Percentiles rank a stretch among this genome's conserved stretches.
Evolutionary conservation across 78 protist species (phyloP).

Genomic region (Bigelowiella natans): DNA sequence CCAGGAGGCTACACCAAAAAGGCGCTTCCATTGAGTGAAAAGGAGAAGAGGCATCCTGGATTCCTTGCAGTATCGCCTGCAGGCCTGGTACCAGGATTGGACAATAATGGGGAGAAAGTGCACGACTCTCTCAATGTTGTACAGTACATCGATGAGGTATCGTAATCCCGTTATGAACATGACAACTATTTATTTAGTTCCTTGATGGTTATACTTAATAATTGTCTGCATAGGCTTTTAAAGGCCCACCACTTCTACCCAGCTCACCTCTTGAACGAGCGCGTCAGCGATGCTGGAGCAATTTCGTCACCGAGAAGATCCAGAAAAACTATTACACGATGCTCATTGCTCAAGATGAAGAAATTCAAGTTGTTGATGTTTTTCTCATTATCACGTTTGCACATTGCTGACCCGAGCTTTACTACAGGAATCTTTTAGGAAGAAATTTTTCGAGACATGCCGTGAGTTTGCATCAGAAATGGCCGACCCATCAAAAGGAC

Average conservation of each 20-base stretch:
- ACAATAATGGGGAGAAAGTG: neutral
- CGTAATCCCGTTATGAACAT: no score
- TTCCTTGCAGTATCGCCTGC: neutral
- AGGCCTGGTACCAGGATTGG: neutral
- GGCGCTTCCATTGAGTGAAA: neutral
- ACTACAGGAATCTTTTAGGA: neutral
- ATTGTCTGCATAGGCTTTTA: no score
- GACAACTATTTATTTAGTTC: no score
- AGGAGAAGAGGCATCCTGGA: neutral
- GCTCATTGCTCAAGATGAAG: neutral
- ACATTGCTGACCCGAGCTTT: no score
- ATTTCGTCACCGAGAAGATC: neutral
- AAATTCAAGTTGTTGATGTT: no score
- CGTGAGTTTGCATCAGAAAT: neutral
- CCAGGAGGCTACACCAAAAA: conserved; percentile 3
- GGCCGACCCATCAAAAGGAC: neutral
- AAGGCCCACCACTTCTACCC: neutral
- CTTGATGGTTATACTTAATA: no score
- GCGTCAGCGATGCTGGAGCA: neutral
- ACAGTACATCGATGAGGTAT: neutral
- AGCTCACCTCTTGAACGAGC: neutral
- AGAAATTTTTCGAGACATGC: neutral
- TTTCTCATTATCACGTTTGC: no score
- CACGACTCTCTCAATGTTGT: neutral
- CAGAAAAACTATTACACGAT: neutral